Percentiles rank a stretch among this genome's conserved stretches.
Conservation (phyloP, 495 filamentous ascomycete genomes). For the Thermothielavioides terrestris region DNA sequence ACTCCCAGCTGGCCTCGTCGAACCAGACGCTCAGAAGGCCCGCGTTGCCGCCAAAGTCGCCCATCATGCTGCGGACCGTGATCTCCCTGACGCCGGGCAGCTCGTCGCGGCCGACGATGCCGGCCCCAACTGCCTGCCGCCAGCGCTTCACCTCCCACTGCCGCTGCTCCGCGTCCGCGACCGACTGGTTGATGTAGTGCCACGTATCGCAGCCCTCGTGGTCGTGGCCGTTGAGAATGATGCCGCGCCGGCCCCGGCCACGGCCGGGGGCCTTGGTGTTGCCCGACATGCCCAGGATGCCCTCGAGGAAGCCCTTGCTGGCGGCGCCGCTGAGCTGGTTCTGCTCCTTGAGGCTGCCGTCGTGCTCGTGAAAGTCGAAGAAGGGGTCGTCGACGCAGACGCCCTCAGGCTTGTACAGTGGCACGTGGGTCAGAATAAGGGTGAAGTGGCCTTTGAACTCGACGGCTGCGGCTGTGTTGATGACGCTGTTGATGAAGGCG, state of each 20-base stretch:
- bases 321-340: conserved; percentile 72
- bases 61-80: conserved; percentile 98
- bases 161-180: conserved; percentile 19
- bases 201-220: conserved; percentile 86
- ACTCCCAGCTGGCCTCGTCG: conserved; percentile 58
- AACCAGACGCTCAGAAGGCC: conserved; percentile 87
- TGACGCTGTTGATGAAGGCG: conserved; percentile 63
- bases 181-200: conserved; percentile 58
- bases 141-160: conserved; percentile 39
- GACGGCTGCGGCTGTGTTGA: conserved; percentile 57
- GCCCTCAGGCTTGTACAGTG: conserved; percentile 73
- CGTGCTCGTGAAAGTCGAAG: conserved; percentile 62
- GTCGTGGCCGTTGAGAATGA: conserved; percentile 89
- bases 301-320: conserved; percentile 61
- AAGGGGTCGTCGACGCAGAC: conserved; percentile 77
- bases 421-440: conserved; percentile 83
- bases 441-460: conserved; percentile 61
- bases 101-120: conserved; percentile 25
- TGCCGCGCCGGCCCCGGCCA: conserved; percentile 51
- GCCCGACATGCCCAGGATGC: conserved; percentile 68
- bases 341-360: conserved; percentile 75
- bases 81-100: conserved; percentile 68
- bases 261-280: conserved; percentile 42
- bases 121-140: conserved; percentile 24
- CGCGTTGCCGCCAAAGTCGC: conserved; percentile 79